phyloP scores from a whole-genome alignment of 2,329 filamentous ascomycete genomes.

The Teratosphaeria gauchensis region DNA sequence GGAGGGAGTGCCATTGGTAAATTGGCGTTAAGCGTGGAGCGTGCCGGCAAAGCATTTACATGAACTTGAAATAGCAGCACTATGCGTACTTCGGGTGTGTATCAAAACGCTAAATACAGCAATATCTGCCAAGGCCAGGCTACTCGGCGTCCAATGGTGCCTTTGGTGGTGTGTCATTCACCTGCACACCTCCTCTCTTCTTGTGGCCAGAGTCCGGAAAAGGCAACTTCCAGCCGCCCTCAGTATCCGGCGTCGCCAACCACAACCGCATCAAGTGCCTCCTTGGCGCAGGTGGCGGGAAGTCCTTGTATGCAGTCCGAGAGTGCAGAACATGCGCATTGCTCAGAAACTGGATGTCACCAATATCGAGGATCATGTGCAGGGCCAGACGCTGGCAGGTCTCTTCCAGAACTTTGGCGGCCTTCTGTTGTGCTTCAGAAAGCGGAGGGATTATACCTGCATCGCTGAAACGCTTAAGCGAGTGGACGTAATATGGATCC shows the following conservation, averaged over 20 bases:
- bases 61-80: neutral
- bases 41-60: neutral
- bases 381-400: conserved; percentile 64
- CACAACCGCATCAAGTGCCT: conserved; percentile 76
- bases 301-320: conserved; percentile 68
- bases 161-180: conserved; percentile 56
- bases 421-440: conserved; percentile 57
- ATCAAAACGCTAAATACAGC: neutral
- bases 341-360: conserved; percentile 78
- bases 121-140: neutral
- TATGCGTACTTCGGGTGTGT: neutral
- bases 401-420: conserved; percentile 61
- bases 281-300: conserved; percentile 51
- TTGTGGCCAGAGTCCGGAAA: conserved; percentile 73
- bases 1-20: neutral
- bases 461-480: conserved; percentile 62
- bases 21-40: neutral
- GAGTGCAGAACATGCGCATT: conserved; percentile 77
- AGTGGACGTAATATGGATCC: conserved; percentile 81
- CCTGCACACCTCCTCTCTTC: conserved; percentile 83
- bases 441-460: conserved; percentile 67
- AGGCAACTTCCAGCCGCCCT: conserved; percentile 78
- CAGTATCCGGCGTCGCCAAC: conserved; percentile 69
- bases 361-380: conserved; percentile 79
- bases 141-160: conserved; percentile 6